Evolutionary conservation across 164 flowering plant genomes (phyloP).

Genomic region (Echeveria elegans): DNA sequence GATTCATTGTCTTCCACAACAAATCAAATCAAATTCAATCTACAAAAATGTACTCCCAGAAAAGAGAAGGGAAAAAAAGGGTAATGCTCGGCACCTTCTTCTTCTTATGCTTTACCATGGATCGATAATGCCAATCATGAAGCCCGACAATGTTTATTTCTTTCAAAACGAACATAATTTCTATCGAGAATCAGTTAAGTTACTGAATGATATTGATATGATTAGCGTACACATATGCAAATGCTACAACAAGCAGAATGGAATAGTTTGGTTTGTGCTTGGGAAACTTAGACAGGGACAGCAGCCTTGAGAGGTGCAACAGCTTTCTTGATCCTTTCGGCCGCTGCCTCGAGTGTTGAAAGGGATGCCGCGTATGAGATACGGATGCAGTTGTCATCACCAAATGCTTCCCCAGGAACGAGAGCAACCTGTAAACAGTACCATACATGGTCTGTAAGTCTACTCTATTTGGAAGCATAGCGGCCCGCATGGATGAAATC

Average conservation of each 20-base stretch:
- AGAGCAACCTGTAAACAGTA: conserved; percentile 66
- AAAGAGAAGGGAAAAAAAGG: neutral
- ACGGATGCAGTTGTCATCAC: conserved; percentile 85
- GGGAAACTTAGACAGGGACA: conserved; percentile 31
- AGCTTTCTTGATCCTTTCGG: conserved; percentile 66
- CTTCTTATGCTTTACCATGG: neutral
- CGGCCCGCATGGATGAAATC: neutral
- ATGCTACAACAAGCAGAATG: neutral
- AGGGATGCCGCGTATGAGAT: conserved; percentile 90
- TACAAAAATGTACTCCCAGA: neutral
- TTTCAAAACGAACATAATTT: neutral
- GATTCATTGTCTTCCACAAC: conserved; percentile 88
- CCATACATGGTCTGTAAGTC: neutral
- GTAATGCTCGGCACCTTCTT: too few species aligned
- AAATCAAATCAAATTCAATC: conserved; percentile 11
- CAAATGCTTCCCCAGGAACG: conserved; percentile 96
- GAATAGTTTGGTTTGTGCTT: neutral
- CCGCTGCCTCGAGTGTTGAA: conserved; percentile 58
- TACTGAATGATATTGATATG: neutral
- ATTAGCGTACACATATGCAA: neutral
- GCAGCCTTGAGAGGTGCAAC: conserved; percentile 37
- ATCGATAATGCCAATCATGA: too few species aligned
- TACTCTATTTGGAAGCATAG: neutral
- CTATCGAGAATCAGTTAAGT: neutral
- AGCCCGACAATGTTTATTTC: too few species aligned